Evolutionary conservation across 129 eudicot species (phyloP), one percentile per base, ranked within the genome.

Genomic region (Apium graveolens): DNA sequence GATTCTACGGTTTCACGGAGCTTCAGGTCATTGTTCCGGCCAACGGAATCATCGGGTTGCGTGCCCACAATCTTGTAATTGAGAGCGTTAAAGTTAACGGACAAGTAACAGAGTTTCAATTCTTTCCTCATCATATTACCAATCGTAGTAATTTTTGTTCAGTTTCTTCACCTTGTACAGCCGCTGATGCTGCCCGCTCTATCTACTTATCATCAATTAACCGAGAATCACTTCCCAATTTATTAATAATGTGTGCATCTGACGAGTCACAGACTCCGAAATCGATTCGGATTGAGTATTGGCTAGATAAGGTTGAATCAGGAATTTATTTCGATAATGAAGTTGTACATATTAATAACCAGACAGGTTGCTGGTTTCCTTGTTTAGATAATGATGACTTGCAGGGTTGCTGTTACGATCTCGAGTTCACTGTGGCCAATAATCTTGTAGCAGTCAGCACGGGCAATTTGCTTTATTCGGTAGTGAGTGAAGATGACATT

Each of bases 361-460:
- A 92, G 87, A 87, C 92, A 73, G 86, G 99, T 79, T 96, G 99
- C 80, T 96, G 99, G 99, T 96, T 96, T 78, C 99, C 99, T 63
- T 96, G 99, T 77, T 85, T 96, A 90, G 99, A 96, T 82, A 93
- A 92, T 73, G 97, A 92, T 73, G 86, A 86, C 75, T 81, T 85
- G 79, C 99, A 96, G 69, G 83, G 86, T 79, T 96, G 97, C 88
- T 80, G 96, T 87, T 96, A 89, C 81, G 96, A 96, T 81, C 82
- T 96, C 82, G 99, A 96, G 79, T 92, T 92, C 84, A 96, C 99
- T 29, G 99, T 96, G 82, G 90, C 91, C 72, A 81, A 83, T 79
- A 86, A 90, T 78, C 81, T 87, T 84, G 99, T 96, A 66, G 99
- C 99, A 46, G 95, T 82, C 53, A 96, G 99, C 86, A 87, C 93